Percentiles rank a stretch among this genome's conserved stretches.
Evolutionary conservation across 208 protist genomes (phyloP).

Genomic region (Wallacemonas sp.): DNA sequence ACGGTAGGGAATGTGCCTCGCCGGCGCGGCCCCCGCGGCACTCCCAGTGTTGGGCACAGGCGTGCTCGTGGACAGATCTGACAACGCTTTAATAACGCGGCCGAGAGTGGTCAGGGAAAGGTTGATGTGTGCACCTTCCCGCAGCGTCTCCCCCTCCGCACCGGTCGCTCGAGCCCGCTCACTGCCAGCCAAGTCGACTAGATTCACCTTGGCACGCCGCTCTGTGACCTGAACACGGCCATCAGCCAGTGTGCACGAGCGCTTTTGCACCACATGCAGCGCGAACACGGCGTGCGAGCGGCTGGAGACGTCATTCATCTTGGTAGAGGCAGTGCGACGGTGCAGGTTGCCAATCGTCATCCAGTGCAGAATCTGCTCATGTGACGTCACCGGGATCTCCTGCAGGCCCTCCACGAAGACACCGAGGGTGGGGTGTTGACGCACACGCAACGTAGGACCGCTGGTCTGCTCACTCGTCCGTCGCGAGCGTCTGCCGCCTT

Average conservation of each 20-base stretch:
- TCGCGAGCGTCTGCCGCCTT: slow-evolving; percentile 12
- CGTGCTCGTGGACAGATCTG: slow-evolving; percentile 33
- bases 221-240: slow-evolving; percentile 39
- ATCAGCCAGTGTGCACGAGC: slow-evolving; percentile 21
- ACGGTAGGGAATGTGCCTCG: slow-evolving; percentile 77
- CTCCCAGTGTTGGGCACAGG: background rate
- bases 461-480: background rate
- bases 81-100: slow-evolving; percentile 90
- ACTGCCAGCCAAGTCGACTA: slow-evolving; percentile 94
- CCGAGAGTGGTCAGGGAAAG: slow-evolving; percentile 87
- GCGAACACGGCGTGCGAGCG: slow-evolving; percentile 97
- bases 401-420: slow-evolving; percentile 79
- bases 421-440: slow-evolving; percentile 76
- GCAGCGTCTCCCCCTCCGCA: slow-evolving; percentile 70
- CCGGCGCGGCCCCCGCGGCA: background rate
- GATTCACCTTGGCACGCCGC: slow-evolving; percentile 74
- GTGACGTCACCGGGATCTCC: slow-evolving; percentile 60
- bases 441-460: slow-evolving; percentile 51
- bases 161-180: slow-evolving; percentile 86
- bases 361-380: slow-evolving; percentile 58
- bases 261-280: slow-evolving; percentile 73
- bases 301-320: slow-evolving; percentile 95
- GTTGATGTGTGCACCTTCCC: slow-evolving; percentile 92
- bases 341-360: slow-evolving; percentile 69
- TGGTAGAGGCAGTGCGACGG: slow-evolving; percentile 86